Evolutionary conservation across 257 asterid species (phyloP), one percentile per base, ranked within the genome.

Genomic region (Fraxinus quadrangulata): DNA sequence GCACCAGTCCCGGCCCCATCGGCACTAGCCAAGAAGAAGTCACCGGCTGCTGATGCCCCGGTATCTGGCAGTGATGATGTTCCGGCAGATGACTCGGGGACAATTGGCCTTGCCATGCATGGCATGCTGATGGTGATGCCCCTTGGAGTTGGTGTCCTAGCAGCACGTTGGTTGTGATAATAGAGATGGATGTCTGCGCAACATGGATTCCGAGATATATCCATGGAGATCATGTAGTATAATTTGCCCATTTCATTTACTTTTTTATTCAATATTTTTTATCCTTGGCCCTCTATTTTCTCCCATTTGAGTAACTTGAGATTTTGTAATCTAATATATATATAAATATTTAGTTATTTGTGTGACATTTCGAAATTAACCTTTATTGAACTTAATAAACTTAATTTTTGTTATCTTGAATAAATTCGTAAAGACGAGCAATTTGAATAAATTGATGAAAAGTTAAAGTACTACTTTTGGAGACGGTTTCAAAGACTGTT

Each of bases 1-100:
- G 79, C 89, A 2, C 95, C 97, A 1, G 85, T 97, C 0, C 75
- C 90, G 0, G 92, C 92, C 17, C 89, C 92, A 0, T 26, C 89
- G 0, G 93, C 96, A 17, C 66, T 33, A 31, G 75, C 78, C 7
- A 80, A 82, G 88, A 91, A 86, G 84, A 72, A 79, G 78, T 47
- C 84, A 11, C 68, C 37, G 6, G 88, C 85, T 0, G 87, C 89
- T 0, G 94, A 81, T 0, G 80, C 82, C 34, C 89, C 96, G 2
- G 82, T 79, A 66, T 76, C 93, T 0, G 89, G 90, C 30, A 81
- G 76, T 9, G 89, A 87, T 51, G 76, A 70, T 36, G 71, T 84
- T 2, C 85, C 97, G 66, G 80, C 83, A 21, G 93, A 91, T 79
- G 73, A 89, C 2, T 90, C 98, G 0, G 87, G 69, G 14, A 90